Conservation (phyloP, 768 basidiomycete species). For the Suillus subluteus region DNA sequence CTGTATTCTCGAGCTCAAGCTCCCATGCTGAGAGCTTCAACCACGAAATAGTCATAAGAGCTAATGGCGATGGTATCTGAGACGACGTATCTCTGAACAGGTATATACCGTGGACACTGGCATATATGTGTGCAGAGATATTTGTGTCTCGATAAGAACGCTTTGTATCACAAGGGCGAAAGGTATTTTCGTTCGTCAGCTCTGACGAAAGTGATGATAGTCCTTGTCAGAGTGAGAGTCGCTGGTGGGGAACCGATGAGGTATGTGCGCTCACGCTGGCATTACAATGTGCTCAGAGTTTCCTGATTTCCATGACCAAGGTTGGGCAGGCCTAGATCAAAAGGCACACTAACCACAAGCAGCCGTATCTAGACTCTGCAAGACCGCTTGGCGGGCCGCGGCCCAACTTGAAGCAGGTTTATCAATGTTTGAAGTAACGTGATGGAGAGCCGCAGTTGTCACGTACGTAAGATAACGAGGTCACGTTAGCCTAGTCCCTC, state of each 20-base stretch:
- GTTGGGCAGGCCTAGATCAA: background rate
- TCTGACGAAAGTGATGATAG: background rate
- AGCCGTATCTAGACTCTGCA: too few relatives aligned
- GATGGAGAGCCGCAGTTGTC: background rate
- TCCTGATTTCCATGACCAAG: background rate
- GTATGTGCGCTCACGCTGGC: background rate
- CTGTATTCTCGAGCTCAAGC: constrained; percentile 52
- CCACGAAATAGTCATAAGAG: constrained; percentile 18
- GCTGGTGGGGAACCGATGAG: background rate
- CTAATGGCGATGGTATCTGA: background rate
- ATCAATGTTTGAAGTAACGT: background rate
- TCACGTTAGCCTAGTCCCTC: background rate
- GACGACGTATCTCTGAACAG: background rate
- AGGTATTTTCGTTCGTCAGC: background rate
- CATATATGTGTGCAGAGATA: background rate
- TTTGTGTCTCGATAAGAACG: constrained; percentile 4
- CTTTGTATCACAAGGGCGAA: background rate
- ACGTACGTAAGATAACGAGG: background rate
- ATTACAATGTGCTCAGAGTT: background rate
- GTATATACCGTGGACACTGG: constrained; percentile 1
- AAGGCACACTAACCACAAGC: background rate
- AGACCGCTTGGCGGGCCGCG: background rate
- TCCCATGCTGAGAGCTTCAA: constrained; percentile 45
- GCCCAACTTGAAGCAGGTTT: background rate
- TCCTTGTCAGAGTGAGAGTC: background rate